These are phyloP conservation scores for Lumnitzera racemosa DNA, from an alignment of 345 rosid species.

Conservation along the genomic window DNA sequence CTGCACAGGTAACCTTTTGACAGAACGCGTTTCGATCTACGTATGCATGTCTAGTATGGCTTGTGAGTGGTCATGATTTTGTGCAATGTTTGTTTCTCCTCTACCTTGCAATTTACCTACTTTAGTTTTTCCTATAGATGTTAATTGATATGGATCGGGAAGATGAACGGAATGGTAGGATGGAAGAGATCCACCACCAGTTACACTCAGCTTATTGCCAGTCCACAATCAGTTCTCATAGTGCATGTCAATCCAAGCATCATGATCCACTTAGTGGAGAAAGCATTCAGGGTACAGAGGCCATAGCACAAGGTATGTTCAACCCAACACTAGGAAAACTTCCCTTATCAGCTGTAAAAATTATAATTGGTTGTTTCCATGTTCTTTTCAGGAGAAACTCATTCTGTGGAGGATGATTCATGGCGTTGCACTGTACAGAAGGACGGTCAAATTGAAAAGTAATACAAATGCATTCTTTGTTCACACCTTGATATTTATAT, in stretches of 20 bases:
- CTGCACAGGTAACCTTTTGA: constrained; percentile 48
- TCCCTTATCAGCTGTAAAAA: not conserved
- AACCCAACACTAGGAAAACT: constrained; percentile 1
- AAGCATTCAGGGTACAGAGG: constrained; percentile 17
- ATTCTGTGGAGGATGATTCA: constrained; percentile 3
- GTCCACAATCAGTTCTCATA: constrained; percentile 28
- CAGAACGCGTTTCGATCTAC: no score
- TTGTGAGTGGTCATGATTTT: no score
- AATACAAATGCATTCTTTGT: not conserved
- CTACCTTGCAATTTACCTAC: not conserved
- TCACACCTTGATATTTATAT: not conserved
- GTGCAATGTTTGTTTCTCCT: not conserved
- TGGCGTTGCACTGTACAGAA: constrained; percentile 1
- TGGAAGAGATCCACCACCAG: constrained; percentile 38
- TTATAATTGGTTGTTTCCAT: constrained; percentile 9
- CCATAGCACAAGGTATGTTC: constrained; percentile 23
- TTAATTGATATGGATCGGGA: constrained; percentile 77
- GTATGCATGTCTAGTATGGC: no score
- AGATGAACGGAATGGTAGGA: constrained; percentile 53
- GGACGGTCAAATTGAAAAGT: not conserved
- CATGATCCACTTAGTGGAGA: constrained; percentile 10
- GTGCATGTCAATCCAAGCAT: constrained; percentile 10
- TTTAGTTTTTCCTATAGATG: constrained; percentile 19
- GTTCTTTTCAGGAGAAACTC: constrained; percentile 19
- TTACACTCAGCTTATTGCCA: constrained; percentile 67